Percentiles rank a stretch among this genome's conserved stretches.
phyloP scores from a whole-genome alignment of 768 basidiomycete species.

The Pisolithus albus region DNA sequence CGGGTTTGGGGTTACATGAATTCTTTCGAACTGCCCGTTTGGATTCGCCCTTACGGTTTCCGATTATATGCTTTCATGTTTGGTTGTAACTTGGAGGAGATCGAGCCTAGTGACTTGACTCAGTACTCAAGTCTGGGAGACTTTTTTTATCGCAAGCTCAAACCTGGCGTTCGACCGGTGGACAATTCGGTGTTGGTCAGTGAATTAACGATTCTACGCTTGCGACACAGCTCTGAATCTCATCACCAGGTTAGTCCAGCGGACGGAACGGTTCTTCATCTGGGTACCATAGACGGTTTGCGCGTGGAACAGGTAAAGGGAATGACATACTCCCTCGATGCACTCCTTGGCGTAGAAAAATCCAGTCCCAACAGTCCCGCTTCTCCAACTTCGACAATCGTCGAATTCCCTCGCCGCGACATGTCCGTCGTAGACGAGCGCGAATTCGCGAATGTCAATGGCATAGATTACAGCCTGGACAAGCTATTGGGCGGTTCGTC shows the following conservation, averaged over 20 bases:
- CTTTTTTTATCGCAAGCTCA: constrained; percentile 90
- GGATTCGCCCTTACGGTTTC: constrained; percentile 90
- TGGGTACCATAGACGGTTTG: constrained; percentile 72
- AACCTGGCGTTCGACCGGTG: constrained; percentile 75
- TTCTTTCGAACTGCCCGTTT: constrained; percentile 86
- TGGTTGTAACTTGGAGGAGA: constrained; percentile 90
- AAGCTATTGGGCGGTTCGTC: constrained; percentile 63
- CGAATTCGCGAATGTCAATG: constrained; percentile 95
- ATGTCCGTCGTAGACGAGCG: constrained; percentile 69
- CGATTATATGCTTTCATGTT: constrained; percentile 82
- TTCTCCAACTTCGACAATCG: constrained; percentile 34
- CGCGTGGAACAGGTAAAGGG: constrained; percentile 97
- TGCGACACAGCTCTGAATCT: neutral
- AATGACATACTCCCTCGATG: constrained; percentile 92
- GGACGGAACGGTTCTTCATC: constrained; percentile 88
- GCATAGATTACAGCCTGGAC: constrained; percentile 91
- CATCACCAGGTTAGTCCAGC: constrained; percentile 76
- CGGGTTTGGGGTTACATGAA: constrained; percentile 96
- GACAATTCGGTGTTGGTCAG: constrained; percentile 66
- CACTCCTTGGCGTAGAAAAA: constrained; percentile 74
- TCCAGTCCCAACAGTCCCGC: constrained; percentile 35
- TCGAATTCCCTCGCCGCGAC: constrained; percentile 42
- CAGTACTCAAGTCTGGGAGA: constrained; percentile 83
- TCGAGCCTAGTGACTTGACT: constrained; percentile 71
- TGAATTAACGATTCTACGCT: neutral